Evolutionary conservation across 495 filamentous ascomycete genomes (phyloP), one percentile per base, ranked within the genome.

Genomic region (Astrocystis sublimbata): DNA sequence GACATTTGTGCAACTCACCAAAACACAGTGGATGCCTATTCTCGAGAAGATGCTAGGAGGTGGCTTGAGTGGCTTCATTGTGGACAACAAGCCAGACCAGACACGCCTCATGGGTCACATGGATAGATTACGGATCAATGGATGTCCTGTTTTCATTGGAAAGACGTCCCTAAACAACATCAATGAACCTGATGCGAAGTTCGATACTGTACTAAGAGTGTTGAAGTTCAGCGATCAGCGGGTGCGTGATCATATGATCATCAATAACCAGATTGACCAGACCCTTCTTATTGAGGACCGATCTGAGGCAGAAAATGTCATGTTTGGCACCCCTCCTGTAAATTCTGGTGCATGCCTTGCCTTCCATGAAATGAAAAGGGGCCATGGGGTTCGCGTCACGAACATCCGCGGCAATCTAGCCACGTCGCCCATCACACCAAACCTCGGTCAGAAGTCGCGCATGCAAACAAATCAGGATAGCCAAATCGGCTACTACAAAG

Each of bases 1-100:
- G 23, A 75, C 84, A 9, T 83, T 92, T 66, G 79, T 98, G 23
- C 85, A 83, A 54, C 73, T 98, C 38, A 78, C 86, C 24, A 86
- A 94, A 61, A 89, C 90, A 6, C 78, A 89, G 67, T 99, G 94
- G 94, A 88, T 88, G 6, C 85, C 81, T n/a, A 85, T 93, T 53
- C 71, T 98, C 8, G 94, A 99, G 69, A 86, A 80, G 60, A 81
- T 82, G 3, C 75, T 96, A 42, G 90, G 90, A 46, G 68, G 53
- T 5, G 81, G 70, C 15, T 75, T 97, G 52, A 86, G 80, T 58
- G 85, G 80, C 13, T 99, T 98, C 70, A 79, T 97, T 54, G 93
- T 97, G 30, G 87, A 86, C 10, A 90, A 78, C 61, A 89, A 88
- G 66, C 66, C 73, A 40, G 93, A 97, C 69, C 83, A 88, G 69